A percentile compares a stretch with the other conserved stretches of the same genome.
These are phyloP conservation scores for Porphyra umbilicalis DNA, from an alignment of 31 red algal genomes.

Conservation along the genomic window DNA sequence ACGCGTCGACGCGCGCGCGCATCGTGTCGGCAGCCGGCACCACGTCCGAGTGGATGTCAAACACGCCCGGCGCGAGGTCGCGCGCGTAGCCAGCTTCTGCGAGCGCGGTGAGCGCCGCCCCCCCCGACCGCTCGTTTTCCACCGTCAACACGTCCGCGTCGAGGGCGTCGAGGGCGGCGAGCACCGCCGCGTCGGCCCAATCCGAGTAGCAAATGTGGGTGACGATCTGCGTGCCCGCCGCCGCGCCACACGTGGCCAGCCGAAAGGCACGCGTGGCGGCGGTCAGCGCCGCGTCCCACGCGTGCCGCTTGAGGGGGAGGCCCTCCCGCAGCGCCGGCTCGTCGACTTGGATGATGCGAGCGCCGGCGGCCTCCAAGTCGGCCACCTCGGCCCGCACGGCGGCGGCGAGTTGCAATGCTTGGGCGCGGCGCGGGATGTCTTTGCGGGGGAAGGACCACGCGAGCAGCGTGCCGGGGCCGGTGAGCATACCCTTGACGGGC, in stretches of 20 bases:
- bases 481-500: slow-evolving; percentile 95
- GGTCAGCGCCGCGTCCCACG: slow-evolving; percentile 64
- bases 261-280: slow-evolving; percentile 83
- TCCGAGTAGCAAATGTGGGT: slow-evolving; percentile 94
- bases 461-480: slow-evolving; percentile 76
- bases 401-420: slow-evolving; percentile 77
- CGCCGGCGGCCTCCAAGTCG: slow-evolving; percentile 75
- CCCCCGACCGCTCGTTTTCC: slow-evolving; percentile 74
- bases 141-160: slow-evolving; percentile 86
- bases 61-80: slow-evolving; percentile 89
- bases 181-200: slow-evolving; percentile 55
- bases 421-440: slow-evolving; percentile 69
- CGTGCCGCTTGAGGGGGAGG: slow-evolving; percentile 61
- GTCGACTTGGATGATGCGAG: slow-evolving; percentile 80
- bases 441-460: slow-evolving; percentile 95
- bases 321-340: slow-evolving; percentile 92
- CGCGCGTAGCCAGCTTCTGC: slow-evolving; percentile 63
- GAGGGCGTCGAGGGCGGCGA: slow-evolving; percentile 71
- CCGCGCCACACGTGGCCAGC: slow-evolving; percentile 56
- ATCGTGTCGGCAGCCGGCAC: slow-evolving; percentile 59
- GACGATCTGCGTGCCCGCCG: slow-evolving; percentile 63
- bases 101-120: slow-evolving; percentile 59
- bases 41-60: slow-evolving; percentile 86
- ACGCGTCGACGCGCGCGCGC: slow-evolving; percentile 26
- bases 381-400: slow-evolving; percentile 79